phyloP scores from a whole-genome alignment of 768 basidiomycete species.

The Strobilomyces confusus region DNA sequence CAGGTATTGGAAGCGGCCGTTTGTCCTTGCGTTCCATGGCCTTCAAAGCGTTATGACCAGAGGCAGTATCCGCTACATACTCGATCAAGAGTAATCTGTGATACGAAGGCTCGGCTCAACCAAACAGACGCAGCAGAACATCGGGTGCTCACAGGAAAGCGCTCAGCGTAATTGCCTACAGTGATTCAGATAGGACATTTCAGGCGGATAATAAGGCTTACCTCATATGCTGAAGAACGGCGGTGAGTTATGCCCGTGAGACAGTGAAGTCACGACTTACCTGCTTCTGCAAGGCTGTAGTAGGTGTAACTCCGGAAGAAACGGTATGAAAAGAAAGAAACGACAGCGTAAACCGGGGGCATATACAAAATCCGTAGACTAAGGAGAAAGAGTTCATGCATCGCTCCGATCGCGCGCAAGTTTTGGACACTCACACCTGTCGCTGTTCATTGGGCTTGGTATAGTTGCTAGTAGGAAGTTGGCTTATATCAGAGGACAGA shows the following conservation, averaged over 20 bases:
- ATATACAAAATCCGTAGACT: constrained; percentile 81
- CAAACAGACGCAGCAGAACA: neutral
- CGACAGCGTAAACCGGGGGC: constrained; percentile 76
- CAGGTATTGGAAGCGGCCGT: constrained; percentile 62
- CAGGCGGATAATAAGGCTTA: constrained; percentile 26
- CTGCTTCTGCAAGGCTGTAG: constrained; percentile 48
- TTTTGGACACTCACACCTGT: constrained; percentile 56
- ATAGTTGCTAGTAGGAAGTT: constrained; percentile 54
- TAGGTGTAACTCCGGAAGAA: constrained; percentile 77
- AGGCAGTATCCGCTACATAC: constrained; percentile 70
- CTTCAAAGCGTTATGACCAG: constrained; percentile 56
- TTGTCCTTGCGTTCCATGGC: constrained; percentile 83
- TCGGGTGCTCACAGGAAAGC: constrained; percentile 69
- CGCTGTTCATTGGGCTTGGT: constrained; percentile 69
- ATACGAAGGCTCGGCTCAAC: constrained; percentile 2
- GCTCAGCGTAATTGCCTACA: constrained; percentile 73
- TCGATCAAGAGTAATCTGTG: constrained; percentile 75
- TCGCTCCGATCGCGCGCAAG: neutral
- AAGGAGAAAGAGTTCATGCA: neutral
- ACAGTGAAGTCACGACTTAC: constrained; percentile 30
- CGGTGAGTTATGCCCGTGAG: constrained; percentile 26
- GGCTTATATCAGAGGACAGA: neutral
- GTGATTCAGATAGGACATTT: constrained; percentile 15
- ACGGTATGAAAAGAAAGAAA: constrained; percentile 84
- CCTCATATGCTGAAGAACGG: constrained; percentile 58